phyloP scores from a whole-genome alignment of 192 early-diverging fungal species.

The Gonapodya prolifera region DNA sequence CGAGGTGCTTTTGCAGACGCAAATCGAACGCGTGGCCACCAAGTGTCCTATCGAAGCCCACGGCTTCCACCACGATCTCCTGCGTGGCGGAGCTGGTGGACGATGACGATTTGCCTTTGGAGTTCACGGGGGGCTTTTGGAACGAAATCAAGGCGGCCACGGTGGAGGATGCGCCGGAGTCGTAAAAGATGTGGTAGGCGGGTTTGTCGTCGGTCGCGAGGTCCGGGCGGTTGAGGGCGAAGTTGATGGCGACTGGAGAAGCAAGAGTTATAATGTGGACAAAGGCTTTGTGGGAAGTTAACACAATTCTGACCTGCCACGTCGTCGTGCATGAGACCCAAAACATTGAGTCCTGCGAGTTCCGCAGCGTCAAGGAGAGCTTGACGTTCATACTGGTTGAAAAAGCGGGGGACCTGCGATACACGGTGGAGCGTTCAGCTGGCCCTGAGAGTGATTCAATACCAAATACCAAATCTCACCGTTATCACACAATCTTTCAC shows the following conservation, averaged over 20 bases:
- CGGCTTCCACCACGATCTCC: slow-evolving; percentile 67
- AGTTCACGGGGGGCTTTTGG: slow-evolving; percentile 40
- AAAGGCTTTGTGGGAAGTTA: background rate
- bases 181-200: slow-evolving; percentile 84
- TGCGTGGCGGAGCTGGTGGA: slow-evolving; percentile 25
- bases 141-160: slow-evolving; percentile 78
- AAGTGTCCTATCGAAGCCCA: slow-evolving; percentile 67
- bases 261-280: slow-evolving; percentile 2
- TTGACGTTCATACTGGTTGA: slow-evolving; percentile 79
- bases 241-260: slow-evolving; percentile 73
- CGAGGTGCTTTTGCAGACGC: slow-evolving; percentile 65
- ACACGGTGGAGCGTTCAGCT: background rate
- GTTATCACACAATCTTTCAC: slow-evolving; percentile 87
- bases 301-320: slow-evolving; percentile 50
- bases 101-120: background rate
- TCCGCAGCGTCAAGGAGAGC: slow-evolving; percentile 87
- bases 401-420: slow-evolving; percentile 76
- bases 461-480: slow-evolving; percentile 26
- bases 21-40: slow-evolving; percentile 84
- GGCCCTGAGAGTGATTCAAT: background rate
- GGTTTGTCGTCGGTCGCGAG: slow-evolving; percentile 39
- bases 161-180: slow-evolving; percentile 94
- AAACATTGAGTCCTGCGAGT: slow-evolving; percentile 69
- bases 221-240: slow-evolving; percentile 52
- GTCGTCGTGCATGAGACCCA: slow-evolving; percentile 84